These are phyloP conservation scores for Escovopsis weberi DNA, from an alignment of 2,329 filamentous ascomycete species.

Conservation along the genomic window DNA sequence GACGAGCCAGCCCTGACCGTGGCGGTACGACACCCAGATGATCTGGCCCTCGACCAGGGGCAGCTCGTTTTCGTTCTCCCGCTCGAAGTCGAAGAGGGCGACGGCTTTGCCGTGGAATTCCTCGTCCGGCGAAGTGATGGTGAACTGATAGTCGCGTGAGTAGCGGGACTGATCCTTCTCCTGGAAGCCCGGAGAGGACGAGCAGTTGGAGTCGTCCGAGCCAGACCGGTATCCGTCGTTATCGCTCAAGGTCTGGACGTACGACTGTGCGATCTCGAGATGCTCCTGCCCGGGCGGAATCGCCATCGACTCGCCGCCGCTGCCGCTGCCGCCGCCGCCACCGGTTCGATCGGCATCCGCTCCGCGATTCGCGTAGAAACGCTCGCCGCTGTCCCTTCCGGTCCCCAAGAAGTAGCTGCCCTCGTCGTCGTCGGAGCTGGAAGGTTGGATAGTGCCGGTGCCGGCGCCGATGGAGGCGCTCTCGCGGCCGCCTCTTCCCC, in stretches of 20 bases:
- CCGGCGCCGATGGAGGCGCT: too few relatives aligned
- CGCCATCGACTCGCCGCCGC: constrained; percentile 67
- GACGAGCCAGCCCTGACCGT: constrained; percentile 94
- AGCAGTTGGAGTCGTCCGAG: constrained; percentile 43
- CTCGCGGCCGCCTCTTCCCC: constrained; percentile 31
- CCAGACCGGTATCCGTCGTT: constrained; percentile 37
- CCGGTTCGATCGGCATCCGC: constrained; percentile 37
- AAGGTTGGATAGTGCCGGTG: constrained; percentile 28
- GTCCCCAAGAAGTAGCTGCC: constrained; percentile 53
- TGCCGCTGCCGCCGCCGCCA: constrained; percentile 32
- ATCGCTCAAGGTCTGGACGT: constrained; percentile 31
- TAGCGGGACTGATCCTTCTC: constrained; percentile 63
- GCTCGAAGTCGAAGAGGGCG: constrained; percentile 84
- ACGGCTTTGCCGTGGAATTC: constrained; percentile 96
- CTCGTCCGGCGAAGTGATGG: constrained; percentile 87
- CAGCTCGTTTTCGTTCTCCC: constrained; percentile 93
- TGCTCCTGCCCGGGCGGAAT: constrained; percentile 53
- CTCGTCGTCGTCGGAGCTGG: constrained; percentile 43
- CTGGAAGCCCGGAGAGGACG: constrained; percentile 39
- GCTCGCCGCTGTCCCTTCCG: constrained; percentile 56
- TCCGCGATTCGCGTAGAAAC: constrained; percentile 58
- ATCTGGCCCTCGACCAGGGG: constrained; percentile 88
- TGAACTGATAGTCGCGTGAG: constrained; percentile 86
- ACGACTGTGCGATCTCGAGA: constrained; percentile 34
- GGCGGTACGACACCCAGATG: constrained; percentile 89